phyloP scores from a whole-genome alignment of 179 eudicot species.

The Drosera spatulata region DNA sequence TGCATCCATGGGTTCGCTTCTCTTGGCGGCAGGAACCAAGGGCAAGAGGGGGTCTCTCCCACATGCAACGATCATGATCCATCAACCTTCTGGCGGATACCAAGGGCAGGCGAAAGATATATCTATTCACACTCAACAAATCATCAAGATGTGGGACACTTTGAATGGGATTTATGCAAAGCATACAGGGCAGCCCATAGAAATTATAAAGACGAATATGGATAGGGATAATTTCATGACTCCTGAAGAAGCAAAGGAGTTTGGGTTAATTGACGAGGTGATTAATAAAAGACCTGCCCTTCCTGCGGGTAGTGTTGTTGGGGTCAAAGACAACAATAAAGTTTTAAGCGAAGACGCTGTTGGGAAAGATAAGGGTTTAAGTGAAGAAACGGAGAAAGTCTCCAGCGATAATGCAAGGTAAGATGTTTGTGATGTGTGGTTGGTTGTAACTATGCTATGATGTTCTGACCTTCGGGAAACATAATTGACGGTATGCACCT shows the following conservation, averaged over 20 bases:
- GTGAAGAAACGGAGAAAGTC: too few relatives aligned
- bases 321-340: slow-evolving; percentile 26
- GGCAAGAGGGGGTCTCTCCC: slow-evolving; percentile 91
- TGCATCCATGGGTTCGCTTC: slow-evolving; percentile 92
- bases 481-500: too few relatives aligned
- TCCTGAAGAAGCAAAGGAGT: slow-evolving; percentile 68
- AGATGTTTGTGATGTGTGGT: too few relatives aligned
- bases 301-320: slow-evolving; percentile 47
- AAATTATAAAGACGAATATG: slow-evolving; percentile 31
- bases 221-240: too few relatives aligned
- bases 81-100: slow-evolving; percentile 50
- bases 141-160: slow-evolving; percentile 49
- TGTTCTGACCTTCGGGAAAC: too few relatives aligned
- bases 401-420: too few relatives aligned
- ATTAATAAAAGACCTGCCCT: slow-evolving; percentile 70
- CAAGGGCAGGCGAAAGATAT: slow-evolving; percentile 93
- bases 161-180: slow-evolving; percentile 40
- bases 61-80: slow-evolving; percentile 52
- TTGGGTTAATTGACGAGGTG: slow-evolving; percentile 89
- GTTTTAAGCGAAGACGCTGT: not conserved
- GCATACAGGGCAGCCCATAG: slow-evolving; percentile 84
- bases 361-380: too few relatives aligned
- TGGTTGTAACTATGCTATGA: too few relatives aligned
- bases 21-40: slow-evolving; percentile 87
- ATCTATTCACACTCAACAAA: slow-evolving; percentile 86